phyloP scores from a whole-genome alignment of 257 asterid genomes.

The Lantana camara region DNA sequence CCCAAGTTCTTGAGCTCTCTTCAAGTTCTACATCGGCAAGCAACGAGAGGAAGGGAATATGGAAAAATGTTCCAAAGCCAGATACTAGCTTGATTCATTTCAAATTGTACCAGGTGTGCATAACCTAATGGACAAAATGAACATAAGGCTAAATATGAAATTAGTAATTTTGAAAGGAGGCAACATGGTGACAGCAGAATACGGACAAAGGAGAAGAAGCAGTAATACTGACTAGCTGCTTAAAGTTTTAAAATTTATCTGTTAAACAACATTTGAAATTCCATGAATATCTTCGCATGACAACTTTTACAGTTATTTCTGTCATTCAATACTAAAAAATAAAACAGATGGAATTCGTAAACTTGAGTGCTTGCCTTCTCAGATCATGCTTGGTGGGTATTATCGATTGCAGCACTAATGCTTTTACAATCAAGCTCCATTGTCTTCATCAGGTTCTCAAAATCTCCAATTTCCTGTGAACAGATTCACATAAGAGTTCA shows the following conservation, averaged over 20 bases:
- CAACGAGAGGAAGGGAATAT: too few relatives aligned
- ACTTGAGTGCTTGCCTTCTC: constrained; percentile 26
- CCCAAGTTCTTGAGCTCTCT: too few relatives aligned
- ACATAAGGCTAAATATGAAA: background rate
- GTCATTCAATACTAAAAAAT: background rate
- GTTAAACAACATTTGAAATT: background rate
- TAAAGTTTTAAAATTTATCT: background rate
- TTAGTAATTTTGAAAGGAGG: too few relatives aligned
- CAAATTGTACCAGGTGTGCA: background rate
- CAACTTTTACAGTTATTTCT: too few relatives aligned
- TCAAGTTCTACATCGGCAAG: too few relatives aligned
- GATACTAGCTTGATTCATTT: background rate
- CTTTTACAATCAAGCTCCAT: constrained; percentile 96
- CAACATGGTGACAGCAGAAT: background rate
- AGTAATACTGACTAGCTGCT: background rate
- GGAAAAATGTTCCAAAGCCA: background rate
- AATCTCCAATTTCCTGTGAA: constrained; percentile 91
- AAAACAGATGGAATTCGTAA: too few relatives aligned
- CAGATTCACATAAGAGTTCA: constrained; percentile 10
- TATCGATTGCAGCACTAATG: constrained; percentile 77
- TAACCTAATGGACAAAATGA: background rate
- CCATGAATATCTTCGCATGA: background rate
- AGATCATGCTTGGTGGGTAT: constrained; percentile 68
- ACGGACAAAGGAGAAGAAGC: background rate
- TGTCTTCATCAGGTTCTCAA: constrained; percentile 99